Evolutionary conservation across 2,329 filamentous ascomycete genomes (phyloP).

Genomic region (Fusarium xyrophilum): DNA sequence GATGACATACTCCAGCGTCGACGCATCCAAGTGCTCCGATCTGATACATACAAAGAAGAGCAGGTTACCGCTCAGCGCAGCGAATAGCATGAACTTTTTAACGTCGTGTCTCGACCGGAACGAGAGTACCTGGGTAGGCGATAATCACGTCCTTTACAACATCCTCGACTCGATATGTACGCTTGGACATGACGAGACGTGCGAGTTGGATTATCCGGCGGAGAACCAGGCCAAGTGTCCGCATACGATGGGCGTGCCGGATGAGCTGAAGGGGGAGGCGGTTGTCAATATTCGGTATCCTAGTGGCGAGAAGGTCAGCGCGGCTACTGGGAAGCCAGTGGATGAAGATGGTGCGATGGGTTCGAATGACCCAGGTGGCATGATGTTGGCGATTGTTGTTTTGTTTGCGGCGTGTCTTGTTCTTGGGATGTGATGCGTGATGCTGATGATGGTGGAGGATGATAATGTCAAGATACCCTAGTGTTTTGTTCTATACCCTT

Average conservation of each 20-base stretch:
- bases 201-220: slow-evolving; percentile 52
- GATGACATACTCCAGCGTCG: slow-evolving; percentile 56
- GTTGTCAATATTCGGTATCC: slow-evolving; percentile 59
- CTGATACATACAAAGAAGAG: slow-evolving; percentile 55
- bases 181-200: slow-evolving; percentile 55
- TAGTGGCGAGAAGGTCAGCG: slow-evolving; percentile 51
- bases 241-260: slow-evolving; percentile 50
- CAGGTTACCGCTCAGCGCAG: slow-evolving; percentile 53
- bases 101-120: slow-evolving; percentile 51
- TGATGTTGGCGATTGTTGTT: slow-evolving; percentile 17
- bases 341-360: slow-evolving; percentile 14
- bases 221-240: slow-evolving; percentile 55
- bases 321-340: slow-evolving; percentile 34
- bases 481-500: slow-evolving; percentile 13
- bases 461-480: slow-evolving; percentile 36
- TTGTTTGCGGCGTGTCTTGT: slow-evolving; percentile 19
- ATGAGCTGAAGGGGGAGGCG: slow-evolving; percentile 46
- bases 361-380: not conserved
- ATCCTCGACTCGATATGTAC: slow-evolving; percentile 58
- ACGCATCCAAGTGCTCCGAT: slow-evolving; percentile 53
- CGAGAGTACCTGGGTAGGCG: slow-evolving; percentile 54
- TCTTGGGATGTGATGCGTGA: slow-evolving; percentile 6
- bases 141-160: slow-evolving; percentile 59
- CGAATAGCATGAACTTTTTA: slow-evolving; percentile 63
- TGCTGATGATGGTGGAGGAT: not conserved